A percentile compares a stretch with the other conserved stretches of the same genome.
Evolutionary conservation across 1,284 basidiomycete genomes (phyloP).

Genomic region (Pyrrhoderma noxium): DNA sequence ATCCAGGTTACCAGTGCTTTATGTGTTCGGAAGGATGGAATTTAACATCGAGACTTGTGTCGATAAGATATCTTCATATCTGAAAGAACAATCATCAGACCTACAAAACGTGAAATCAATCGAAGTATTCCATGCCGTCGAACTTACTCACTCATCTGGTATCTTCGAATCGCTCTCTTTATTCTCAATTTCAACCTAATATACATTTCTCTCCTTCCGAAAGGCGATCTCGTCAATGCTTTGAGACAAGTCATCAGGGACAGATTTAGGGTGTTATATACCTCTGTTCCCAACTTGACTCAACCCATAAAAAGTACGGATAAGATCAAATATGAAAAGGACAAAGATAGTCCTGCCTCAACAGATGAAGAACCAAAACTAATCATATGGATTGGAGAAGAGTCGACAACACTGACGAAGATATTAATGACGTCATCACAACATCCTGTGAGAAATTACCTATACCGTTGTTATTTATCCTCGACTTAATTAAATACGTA

Average conservation of each 20-base stretch:
- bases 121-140: slow-evolving; percentile 74
- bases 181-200: background rate
- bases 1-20: slow-evolving; percentile 77
- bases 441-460: slow-evolving; percentile 26
- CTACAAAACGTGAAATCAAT: slow-evolving; percentile 25
- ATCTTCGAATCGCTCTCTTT: slow-evolving; percentile 18
- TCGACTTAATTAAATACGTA: background rate
- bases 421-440: slow-evolving; percentile 63
- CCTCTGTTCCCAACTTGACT: background rate
- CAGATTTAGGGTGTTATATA: slow-evolving; percentile 18
- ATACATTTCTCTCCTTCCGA: slow-evolving; percentile 13
- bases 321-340: background rate
- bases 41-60: slow-evolving; percentile 49
- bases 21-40: slow-evolving; percentile 69
- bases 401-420: slow-evolving; percentile 80
- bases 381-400: slow-evolving; percentile 80
- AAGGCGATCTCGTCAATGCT: slow-evolving; percentile 22
- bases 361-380: slow-evolving; percentile 19
- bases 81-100: slow-evolving; percentile 23
- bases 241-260: slow-evolving; percentile 19
- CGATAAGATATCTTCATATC: slow-evolving; percentile 33
- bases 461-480: slow-evolving; percentile 29
- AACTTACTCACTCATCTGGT: slow-evolving; percentile 70
- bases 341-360: background rate
- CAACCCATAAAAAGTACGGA: slow-evolving; percentile 16